Evolutionary conservation across 148 eudicot genomes (phyloP).

Genomic region (Persicaria maculosa): DNA sequence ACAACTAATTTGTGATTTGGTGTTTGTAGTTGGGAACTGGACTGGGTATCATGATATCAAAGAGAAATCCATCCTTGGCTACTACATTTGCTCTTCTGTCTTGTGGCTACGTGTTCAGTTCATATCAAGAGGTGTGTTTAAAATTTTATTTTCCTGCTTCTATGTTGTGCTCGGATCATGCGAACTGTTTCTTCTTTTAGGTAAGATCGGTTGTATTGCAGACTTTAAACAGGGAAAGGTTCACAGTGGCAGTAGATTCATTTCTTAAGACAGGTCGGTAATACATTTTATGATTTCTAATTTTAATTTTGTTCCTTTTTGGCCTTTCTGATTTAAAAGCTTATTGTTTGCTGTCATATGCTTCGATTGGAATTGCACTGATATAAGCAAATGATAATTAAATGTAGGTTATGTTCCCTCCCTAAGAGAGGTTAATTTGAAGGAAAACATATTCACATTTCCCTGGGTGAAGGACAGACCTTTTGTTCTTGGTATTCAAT

Average conservation of each 20-base stretch:
- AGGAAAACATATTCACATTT: conserved; percentile 66
- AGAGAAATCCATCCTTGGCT: conserved; percentile 69
- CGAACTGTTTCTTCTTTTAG: conserved; percentile 27
- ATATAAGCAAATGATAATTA: background rate
- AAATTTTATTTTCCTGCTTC: conserved; percentile 1
- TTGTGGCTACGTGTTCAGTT: conserved; percentile 88
- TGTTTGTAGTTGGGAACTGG: conserved; percentile 88
- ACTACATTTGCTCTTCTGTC: conserved; percentile 79
- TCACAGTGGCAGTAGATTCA: conserved; percentile 84
- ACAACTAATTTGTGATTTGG: conserved; percentile 3
- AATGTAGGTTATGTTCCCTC: conserved; percentile 77
- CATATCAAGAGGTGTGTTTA: conserved; percentile 72
- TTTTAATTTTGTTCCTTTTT: background rate
- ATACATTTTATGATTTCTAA: background rate
- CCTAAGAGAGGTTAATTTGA: conserved; percentile 75
- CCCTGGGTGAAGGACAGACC: conserved; percentile 78
- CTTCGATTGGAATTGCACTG: background rate
- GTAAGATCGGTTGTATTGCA: conserved; percentile 84
- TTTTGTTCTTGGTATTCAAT: conserved; percentile 61
- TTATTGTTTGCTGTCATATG: background rate
- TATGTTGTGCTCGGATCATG: background rate
- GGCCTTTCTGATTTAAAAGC: background rate
- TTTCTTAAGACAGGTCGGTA: conserved; percentile 75
- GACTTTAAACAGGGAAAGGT: conserved; percentile 82
- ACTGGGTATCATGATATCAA: conserved; percentile 76